Evolutionary conservation across 2,329 filamentous ascomycete species (phyloP), one percentile per base, ranked within the genome.

Genomic region (Xylariales sp.): DNA sequence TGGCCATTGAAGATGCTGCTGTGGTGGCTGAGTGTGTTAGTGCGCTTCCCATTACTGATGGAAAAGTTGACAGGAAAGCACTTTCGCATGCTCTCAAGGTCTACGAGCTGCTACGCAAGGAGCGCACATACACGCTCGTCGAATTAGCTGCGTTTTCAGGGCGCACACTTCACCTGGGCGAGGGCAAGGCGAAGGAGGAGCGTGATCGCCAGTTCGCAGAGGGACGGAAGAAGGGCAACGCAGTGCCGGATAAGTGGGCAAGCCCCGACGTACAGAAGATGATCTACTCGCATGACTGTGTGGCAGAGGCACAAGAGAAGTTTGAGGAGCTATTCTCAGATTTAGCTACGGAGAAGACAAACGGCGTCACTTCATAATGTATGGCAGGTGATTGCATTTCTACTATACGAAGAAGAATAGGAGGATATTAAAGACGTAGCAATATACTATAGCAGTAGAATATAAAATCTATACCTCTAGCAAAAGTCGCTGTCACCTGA

Each of bases 211-310:
- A 83, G 79, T 87, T 89, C 76, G 84, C 83, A 49, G 81, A 84
- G 61, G 81, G 86, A 68, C 83, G 81, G 69, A 75, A 81, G 72
- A 85, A 83, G 75, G 83, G 79, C 69, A 83, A 77, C 62, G 80
- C 80, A 64, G 86, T 86, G 67, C 88, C 88, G 2, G 89, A 91
- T 79, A 91, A 90, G 80, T 91, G 90, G 90, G 88, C 88, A 3
- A 90, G 90, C 77, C 88, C 89, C 9, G 89, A 91, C 73, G 87
- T 91, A 49, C 89, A 91, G 78, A 84, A 85, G 77, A 86, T 86
- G 83, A 87, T 91, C 68, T 91, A 91, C 78, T 84, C 85, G 10
- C 83, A 89, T 74, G 89, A 91, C 78, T 89, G 88, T 74, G 82
- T 87, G 57, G 79, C 82, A 73, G 84, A 87, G 63, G 84, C 87